phyloP scores from a whole-genome alignment of 164 flowering plant species.

The Kingdonia uniflora region DNA sequence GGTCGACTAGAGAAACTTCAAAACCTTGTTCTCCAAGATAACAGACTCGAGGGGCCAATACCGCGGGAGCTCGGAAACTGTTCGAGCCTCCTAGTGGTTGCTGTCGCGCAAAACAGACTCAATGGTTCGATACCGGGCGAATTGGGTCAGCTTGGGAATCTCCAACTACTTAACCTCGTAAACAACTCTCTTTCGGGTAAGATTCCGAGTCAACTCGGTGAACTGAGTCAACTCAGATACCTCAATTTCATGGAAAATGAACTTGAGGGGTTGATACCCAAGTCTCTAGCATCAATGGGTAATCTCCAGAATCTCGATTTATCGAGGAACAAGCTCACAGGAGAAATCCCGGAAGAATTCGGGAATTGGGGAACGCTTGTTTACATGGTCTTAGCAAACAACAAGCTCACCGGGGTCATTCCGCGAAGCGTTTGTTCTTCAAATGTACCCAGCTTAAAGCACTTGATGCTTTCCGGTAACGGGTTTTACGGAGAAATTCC shows the following conservation, averaged over 20 bases:
- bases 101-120: conserved; percentile 52
- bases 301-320: conserved; percentile 69
- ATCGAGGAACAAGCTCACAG: conserved; percentile 59
- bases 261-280: conserved; percentile 64
- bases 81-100: conserved; percentile 41
- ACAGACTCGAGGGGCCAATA: conserved; percentile 50
- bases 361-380: conserved; percentile 41
- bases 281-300: conserved; percentile 36
- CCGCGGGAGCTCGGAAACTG: conserved; percentile 71
- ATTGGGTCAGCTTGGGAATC: conserved; percentile 42
- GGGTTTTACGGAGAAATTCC: conserved; percentile 62
- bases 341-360: conserved; percentile 54
- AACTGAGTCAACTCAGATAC: conserved; percentile 47
- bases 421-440: conserved; percentile 48
- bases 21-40: conserved; percentile 49
- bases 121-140: conserved; percentile 61
- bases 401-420: conserved; percentile 54
- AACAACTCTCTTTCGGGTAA: conserved; percentile 61
- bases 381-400: conserved; percentile 53
- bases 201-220: conserved; percentile 55
- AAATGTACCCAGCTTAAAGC: conserved; percentile 41
- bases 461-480: conserved; percentile 41
- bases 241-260: conserved; percentile 63
- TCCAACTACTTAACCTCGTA: conserved; percentile 59
- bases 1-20: conserved; percentile 45